Evolutionary conservation across 2,329 filamentous ascomycete genomes (phyloP), one percentile per base, ranked within the genome.

Genomic region (Ceratocystiopsis sp.): DNA sequence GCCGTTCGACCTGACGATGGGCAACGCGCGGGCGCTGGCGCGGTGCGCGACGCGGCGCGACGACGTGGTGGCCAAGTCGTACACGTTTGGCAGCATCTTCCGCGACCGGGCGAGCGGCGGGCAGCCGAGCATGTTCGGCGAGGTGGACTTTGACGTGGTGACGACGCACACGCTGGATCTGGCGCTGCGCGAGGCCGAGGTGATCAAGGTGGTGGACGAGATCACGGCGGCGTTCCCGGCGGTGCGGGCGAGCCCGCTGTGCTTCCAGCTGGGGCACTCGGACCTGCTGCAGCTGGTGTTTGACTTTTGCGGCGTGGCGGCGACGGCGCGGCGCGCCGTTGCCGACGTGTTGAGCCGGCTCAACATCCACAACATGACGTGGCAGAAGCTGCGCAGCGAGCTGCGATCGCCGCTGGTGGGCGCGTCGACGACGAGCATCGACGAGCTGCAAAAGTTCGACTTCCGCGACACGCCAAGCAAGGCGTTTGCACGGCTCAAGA

Each of bases 141-240:
- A 96, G 56, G 87, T 93, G 3, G 87, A 96, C 57, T 98, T 96
- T 57, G 91, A 98, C 60, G 86, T 98, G 46, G 73, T 94, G n/a
- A 89, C 86, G 1, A 73, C 75, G 38, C 79, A 87, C 51, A 80
- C 80, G 1, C 61, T 86, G 6, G 86, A 96, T 54, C 66, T 93
- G 38, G 80, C 86, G 1, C 60, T 95, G 44, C 93, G 93, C 54
- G 91, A 98, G 59, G 89, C 89, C 0, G 89, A 96, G 59, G 80
- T 86, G 0, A 74, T 98, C 51, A 96, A 95, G 53, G 87, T 96
- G 3, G 65, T 96, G 18, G 91, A 98, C 56, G 91, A 98, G 57
- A 81, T 95, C 36, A 72, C 93, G 15, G 70, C 78, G 40, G 73
- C 80, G 6, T 87, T 96, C 49, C 87, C 87, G 0, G 76, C 79